These are phyloP conservation scores for Cryptococcus sp. DNA, from an alignment of 1,284 basidiomycete genomes.

Conservation along the genomic window DNA sequence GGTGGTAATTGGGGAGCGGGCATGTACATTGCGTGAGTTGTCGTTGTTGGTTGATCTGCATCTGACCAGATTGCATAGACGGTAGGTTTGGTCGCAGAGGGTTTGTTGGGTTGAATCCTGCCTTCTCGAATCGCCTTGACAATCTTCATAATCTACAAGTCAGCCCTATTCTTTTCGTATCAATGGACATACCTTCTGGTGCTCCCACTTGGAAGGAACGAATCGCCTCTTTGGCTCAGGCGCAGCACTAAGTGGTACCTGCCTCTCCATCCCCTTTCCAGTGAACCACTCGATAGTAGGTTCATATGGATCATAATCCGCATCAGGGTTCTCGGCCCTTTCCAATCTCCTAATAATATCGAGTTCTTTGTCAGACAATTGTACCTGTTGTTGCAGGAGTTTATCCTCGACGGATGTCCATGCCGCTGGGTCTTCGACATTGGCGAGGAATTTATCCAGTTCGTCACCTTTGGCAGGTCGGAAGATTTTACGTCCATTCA, in stretches of 20 bases:
- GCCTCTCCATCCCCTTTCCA: conserved; percentile 86
- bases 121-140: conserved; percentile 96
- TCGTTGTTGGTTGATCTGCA: conserved; percentile 61
- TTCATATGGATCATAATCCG: conserved; percentile 84
- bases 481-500: conserved; percentile 90
- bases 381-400: conserved; percentile 77
- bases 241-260: conserved; percentile 84
- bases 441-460: conserved; percentile 92
- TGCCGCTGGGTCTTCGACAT: conserved; percentile 83
- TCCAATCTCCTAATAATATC: conserved; percentile 91
- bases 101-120: conserved; percentile 84
- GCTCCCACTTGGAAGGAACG: conserved; percentile 99
- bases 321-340: conserved; percentile 86
- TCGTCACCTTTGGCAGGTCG: conserved; percentile 94
- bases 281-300: conserved; percentile 96
- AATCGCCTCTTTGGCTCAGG: conserved; percentile 96
- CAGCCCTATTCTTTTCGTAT: conserved; percentile 1
- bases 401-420: conserved; percentile 97
- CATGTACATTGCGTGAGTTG: conserved; percentile 69
- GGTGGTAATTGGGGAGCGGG: conserved; percentile 89
- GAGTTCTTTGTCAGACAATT: conserved; percentile 84
- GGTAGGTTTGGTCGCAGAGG: conserved; percentile 65
- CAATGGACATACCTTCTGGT: conserved; percentile 73
- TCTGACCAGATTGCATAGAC: conserved; percentile 89
- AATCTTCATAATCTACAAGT: conserved; percentile 92